phyloP scores from a whole-genome alignment of 1,284 basidiomycete species.

The Sporisorium sorghi region DNA sequence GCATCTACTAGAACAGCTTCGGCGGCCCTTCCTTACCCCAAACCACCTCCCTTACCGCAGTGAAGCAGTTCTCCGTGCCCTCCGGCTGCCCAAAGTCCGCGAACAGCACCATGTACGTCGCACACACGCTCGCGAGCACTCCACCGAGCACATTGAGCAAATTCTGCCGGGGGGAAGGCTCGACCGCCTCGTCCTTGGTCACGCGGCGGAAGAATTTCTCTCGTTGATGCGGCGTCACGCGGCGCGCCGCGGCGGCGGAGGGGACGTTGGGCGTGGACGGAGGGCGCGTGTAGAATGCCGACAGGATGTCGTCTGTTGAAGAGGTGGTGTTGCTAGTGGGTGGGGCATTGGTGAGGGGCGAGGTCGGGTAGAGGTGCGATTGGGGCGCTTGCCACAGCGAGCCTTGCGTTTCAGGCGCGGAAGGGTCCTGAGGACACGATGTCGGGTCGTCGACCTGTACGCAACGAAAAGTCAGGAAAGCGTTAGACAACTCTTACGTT shows the following conservation, averaged over 20 bases:
- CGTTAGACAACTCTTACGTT: neutral
- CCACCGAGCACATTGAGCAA: conserved; percentile 34
- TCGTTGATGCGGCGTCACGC: conserved; percentile 8
- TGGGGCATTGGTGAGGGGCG: conserved; percentile 10
- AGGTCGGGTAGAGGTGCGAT: conserved; percentile 29
- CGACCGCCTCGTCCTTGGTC: conserved; percentile 27
- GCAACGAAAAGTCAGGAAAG: neutral
- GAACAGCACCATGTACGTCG: conserved; percentile 38
- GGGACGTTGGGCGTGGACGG: conserved; percentile 12
- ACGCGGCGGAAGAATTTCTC: conserved; percentile 46
- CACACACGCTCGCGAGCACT: conserved; percentile 10
- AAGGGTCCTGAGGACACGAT: conserved; percentile 4
- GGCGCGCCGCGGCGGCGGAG: neutral
- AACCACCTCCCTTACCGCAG: conserved; percentile 13
- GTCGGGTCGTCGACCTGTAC: conserved; percentile 30
- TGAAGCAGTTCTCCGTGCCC: conserved; percentile 28
- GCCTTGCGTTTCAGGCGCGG: neutral
- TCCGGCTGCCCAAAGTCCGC: conserved; percentile 35
- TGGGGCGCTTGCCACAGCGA: conserved; percentile 41
- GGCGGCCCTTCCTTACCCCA: conserved; percentile 36
- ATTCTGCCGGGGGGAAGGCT: conserved; percentile 20
- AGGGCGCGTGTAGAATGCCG: conserved; percentile 33
- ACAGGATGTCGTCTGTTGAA: conserved; percentile 14
- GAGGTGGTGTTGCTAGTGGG: conserved; percentile 3
- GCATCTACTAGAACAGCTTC: conserved; percentile 16